These are phyloP conservation scores for Malus sylvestris DNA, from an alignment of 306 rosid genomes.

Conservation along the genomic window DNA sequence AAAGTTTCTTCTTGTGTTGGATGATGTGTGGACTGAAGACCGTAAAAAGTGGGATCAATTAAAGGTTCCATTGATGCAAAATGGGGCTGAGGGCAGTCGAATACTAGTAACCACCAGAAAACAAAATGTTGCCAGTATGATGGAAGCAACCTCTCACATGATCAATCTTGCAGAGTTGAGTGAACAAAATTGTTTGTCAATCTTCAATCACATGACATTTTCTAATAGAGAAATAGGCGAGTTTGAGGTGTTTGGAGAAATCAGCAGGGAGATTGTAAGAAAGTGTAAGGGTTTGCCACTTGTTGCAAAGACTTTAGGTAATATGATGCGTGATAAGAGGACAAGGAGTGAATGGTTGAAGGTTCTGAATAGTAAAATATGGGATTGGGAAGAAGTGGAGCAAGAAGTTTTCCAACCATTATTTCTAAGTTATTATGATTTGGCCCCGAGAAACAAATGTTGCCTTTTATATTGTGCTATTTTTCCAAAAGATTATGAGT, in stretches of 20 bases:
- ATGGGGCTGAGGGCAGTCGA: not conserved
- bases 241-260: not conserved
- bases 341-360: not conserved
- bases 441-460: not conserved
- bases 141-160: not conserved
- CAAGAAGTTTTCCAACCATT: not conserved
- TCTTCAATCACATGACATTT: not conserved
- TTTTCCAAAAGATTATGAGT: not conserved
- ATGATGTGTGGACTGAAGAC: constrained; percentile 9
- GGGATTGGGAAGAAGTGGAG: not conserved
- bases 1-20: constrained; percentile 9
- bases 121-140: not conserved
- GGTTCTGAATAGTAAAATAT: not conserved
- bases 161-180: not conserved
- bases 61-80: not conserved
- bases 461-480: not conserved
- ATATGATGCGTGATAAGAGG: not conserved
- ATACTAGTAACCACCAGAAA: constrained; percentile 9
- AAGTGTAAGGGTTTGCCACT: constrained; percentile 1
- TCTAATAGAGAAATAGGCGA: not conserved
- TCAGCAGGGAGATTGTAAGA: not conserved
- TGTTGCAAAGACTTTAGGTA: constrained; percentile 5
- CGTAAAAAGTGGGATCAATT: not conserved
- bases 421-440: not conserved
- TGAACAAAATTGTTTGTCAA: not conserved